Conservation (phyloP, 129 eudicot genomes). For the Oenanthe sinensis region DNA sequence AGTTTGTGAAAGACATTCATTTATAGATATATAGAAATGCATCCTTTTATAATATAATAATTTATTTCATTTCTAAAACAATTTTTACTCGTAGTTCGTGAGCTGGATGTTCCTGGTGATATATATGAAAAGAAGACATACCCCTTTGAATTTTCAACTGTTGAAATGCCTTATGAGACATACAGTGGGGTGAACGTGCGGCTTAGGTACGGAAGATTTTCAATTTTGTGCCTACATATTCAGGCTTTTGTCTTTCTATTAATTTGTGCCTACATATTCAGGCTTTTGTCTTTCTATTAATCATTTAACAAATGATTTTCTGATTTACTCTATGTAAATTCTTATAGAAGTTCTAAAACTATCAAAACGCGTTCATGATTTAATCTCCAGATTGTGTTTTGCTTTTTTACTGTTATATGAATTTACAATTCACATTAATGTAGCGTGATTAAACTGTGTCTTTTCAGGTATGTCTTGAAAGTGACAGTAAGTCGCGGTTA, state of each 20-base stretch:
- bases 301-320: background rate
- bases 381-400: background rate
- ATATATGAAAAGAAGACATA: conserved; percentile 83
- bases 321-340: background rate
- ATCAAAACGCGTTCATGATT: background rate
- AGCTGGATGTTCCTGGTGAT: conserved; percentile 99
- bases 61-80: background rate
- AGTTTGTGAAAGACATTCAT: background rate
- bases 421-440: background rate
- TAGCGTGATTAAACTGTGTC: conserved; percentile 6
- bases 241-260: background rate
- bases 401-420: too few species aligned
- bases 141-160: conserved; percentile 90
- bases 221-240: background rate
- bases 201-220: conserved; percentile 52
- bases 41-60: too few species aligned
- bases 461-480: conserved; percentile 79
- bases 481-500: conserved; percentile 92
- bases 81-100: conserved; percentile 61
- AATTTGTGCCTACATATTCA: background rate
- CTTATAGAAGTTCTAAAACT: background rate
- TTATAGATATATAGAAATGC: background rate
- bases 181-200: conserved; percentile 93
- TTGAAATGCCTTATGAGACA: conserved; percentile 97
- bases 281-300: background rate